Conservation (phyloP, 2,329 filamentous ascomycete species). For the Geoglossum cookeanum region DNA sequence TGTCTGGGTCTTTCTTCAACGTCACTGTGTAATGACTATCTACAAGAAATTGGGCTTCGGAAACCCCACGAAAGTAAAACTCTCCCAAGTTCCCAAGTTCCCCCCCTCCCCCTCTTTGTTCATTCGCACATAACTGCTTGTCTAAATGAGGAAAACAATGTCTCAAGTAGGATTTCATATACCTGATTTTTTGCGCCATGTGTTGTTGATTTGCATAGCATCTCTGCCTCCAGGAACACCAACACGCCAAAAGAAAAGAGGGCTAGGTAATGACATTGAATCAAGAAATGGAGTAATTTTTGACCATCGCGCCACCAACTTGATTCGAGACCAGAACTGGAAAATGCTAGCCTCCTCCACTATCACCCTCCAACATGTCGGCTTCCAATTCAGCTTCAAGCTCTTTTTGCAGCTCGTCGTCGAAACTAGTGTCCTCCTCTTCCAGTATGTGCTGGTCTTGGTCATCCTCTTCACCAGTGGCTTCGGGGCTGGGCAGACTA, state of each 20-base stretch:
- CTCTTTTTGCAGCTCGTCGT: conserved; percentile 30
- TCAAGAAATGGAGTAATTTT: not conserved
- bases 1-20: no score
- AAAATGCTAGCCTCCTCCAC: not conserved
- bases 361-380: not conserved
- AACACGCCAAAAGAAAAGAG: no score
- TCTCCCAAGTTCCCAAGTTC: no score
- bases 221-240: no score
- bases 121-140: no score
- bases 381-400: conserved; percentile 39
- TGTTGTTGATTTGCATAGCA: no score
- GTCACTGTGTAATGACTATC: no score
- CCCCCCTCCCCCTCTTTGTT: no score
- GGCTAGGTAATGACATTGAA: not conserved
- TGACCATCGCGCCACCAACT: not conserved
- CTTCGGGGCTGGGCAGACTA: conserved; percentile 8
- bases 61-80: no score
- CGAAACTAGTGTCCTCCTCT: not conserved
- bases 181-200: not conserved
- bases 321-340: not conserved
- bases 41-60: no score
- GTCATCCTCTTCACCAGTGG: conserved; percentile 19
- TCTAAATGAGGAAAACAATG: not conserved
- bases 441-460: conserved; percentile 18
- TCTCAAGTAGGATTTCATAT: not conserved